phyloP scores from a whole-genome alignment of 2,329 filamentous ascomycete genomes.

The Penicillium sp. region DNA sequence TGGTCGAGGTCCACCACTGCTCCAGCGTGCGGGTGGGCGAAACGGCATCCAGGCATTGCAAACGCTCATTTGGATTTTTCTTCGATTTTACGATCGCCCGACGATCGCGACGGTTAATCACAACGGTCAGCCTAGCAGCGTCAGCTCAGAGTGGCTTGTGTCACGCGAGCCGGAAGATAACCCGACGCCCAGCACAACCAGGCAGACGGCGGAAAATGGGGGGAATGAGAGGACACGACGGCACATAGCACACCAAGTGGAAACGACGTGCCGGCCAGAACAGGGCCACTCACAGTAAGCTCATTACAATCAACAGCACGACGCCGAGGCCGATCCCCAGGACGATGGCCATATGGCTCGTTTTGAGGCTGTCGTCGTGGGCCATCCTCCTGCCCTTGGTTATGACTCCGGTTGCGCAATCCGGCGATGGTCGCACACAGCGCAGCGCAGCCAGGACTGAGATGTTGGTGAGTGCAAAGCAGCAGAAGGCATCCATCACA shows the following conservation, averaged over 20 bases:
- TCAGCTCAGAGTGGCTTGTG: conserved; percentile 4
- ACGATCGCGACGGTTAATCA: conserved; percentile 34
- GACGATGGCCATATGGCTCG: conserved; percentile 33
- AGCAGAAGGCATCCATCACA: no score
- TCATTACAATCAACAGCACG: conserved; percentile 31
- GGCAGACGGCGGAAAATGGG: conserved; percentile 1
- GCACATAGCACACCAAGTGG: no score
- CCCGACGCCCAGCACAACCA: neutral
- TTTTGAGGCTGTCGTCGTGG: conserved; percentile 20
- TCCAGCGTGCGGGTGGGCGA: conserved; percentile 38
- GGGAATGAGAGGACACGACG: neutral
- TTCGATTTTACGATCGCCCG: conserved; percentile 18
- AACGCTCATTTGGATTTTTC: conserved; percentile 29
- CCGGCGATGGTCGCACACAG: no score
- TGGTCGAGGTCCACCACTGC: conserved; percentile 38
- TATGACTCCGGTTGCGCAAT: no score
- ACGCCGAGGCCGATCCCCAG: conserved; percentile 34
- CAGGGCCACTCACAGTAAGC: conserved; percentile 29
- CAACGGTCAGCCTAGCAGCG: conserved; percentile 29
- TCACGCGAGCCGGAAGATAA: conserved; percentile 9
- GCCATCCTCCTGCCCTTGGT: conserved; percentile 21
- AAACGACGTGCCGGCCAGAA: no score
- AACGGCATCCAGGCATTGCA: conserved; percentile 37
- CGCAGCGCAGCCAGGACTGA: no score
- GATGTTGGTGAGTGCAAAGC: no score